Evolutionary conservation across 176 grass and related monocot species (phyloP), one percentile per base, ranked within the genome.

Genomic region (Sorghum bicolor): DNA sequence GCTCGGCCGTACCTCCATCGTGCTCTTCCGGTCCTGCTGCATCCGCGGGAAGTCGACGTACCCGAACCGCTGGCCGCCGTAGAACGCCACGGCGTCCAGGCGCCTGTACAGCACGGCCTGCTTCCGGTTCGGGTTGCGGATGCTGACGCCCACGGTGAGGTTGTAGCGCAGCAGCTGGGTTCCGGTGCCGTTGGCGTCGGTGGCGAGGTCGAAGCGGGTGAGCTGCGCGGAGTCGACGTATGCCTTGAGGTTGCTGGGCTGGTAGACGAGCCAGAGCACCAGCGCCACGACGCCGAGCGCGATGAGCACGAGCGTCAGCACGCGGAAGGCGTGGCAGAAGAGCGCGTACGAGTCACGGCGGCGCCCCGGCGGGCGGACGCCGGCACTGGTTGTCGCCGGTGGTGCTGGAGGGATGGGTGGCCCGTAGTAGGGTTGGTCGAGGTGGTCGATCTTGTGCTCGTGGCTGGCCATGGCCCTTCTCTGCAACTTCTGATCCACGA

Each of bases 91-190:
- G 10, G 87, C 90, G 57, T 87, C 88, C 30, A 92, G 77, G 30
- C 82, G 68, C 32, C 64, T 63, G 44, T 88, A 94, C 73, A 88
- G 63, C 17, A 94, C 74, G 62, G 74, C 81, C 25, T 92, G 77
- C 58, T 55, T 74, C 29, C 79, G 65, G 82, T 92, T 94, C 3
- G 93, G 90, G 79, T 94, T 94, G 32, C 90, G 82, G 82, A 94
- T 70, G 52, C 53, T 80, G 14, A 92, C 14, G 3, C 20, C 78
- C 4, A 91, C 67, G 48, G 76, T 64, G 81, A 94, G 77, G 78
- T 77, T 67, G 74, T 84, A 94, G 14, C 38, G 24, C 28, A 90
- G 87, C 5, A 26, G 81, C 2, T 85, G 82, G 5, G n/a, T n/a
- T n/a, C 33, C 77, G 5, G 17, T 22, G 66, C n/a, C 30, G 40